phyloP scores from a whole-genome alignment of 257 asterid genomes.

The Solanum peruvianum region DNA sequence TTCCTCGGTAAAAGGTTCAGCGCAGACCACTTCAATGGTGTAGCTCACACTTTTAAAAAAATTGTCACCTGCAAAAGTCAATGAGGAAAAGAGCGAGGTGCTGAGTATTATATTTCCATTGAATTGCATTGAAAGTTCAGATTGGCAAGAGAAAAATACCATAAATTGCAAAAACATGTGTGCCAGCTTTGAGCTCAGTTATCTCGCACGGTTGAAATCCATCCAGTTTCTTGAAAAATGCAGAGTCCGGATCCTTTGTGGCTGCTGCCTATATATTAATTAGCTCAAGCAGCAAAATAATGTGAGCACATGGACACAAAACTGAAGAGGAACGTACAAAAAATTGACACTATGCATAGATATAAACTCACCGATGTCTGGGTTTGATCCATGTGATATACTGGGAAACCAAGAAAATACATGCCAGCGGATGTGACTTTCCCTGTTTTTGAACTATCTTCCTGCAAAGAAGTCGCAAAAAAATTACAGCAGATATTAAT shows the following conservation, averaged over 20 bases:
- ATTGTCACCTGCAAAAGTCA: constrained; percentile 64
- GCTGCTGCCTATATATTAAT: constrained; percentile 35
- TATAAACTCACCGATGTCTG: constrained; percentile 51
- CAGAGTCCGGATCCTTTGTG: constrained; percentile 83
- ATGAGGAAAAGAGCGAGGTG: background rate
- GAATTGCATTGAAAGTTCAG: background rate
- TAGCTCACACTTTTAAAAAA: constrained; percentile 82
- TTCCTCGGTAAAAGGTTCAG: constrained; percentile 61
- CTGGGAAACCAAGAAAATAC: constrained; percentile 94
- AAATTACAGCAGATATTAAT: background rate
- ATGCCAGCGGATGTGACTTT: constrained; percentile 85
- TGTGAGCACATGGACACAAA: background rate
- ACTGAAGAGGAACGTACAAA: background rate
- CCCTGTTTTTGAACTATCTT: constrained; percentile 85
- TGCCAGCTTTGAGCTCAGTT: constrained; percentile 76
- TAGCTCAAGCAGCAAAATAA: constrained; percentile 2
- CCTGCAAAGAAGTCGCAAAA: constrained; percentile 26
- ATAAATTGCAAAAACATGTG: constrained; percentile 84
- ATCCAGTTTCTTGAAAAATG: constrained; percentile 87
- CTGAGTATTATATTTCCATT: constrained; percentile 6
- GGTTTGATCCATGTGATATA: constrained; percentile 71
- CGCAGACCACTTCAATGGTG: constrained; percentile 77
- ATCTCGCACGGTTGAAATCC: constrained; percentile 97
- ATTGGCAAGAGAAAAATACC: constrained; percentile 34
- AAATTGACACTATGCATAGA: background rate